Base-by-base conservation (phyloP, 257 asterid genomes). In the Solanum okadae region DNA sequence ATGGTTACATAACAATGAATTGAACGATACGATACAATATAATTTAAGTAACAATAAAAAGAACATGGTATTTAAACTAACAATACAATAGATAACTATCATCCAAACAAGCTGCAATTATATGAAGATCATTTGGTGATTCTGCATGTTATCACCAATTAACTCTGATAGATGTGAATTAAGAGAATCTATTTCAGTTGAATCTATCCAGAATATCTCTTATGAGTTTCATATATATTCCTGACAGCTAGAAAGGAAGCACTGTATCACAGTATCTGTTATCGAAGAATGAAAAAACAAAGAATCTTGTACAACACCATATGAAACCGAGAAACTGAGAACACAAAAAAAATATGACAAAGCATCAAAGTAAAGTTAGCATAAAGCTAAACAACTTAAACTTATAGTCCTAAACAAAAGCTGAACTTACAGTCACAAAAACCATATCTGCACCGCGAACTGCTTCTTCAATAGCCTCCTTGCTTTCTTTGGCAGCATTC, bases 401-500 rank as follows among this genome's bases (percentile, higher is more conserved):
- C 65, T 79, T 25, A 25, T 42, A 25, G 38, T 27, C 65, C 65
- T 25, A 33, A 84, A 49, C 15, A 73, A 44, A 82, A 65, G 37
- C 61, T 61, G 37, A 61, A 71, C 93, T 87, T 91, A 93, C 93
- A 5, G 94, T 91, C 49, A 93, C 94, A 87, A 93, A 93, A 85
- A 93, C 93, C 94, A 93, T 93, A 83, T 93, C 94, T 85, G 94
- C 86, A 83, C 93, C 94, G 13, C 84, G 87, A 91, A 96, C 95
- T 40, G 98, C 98, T n/a, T 93, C 95, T 89, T 93, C 99, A 72
- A 96, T 95, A 63, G 97, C 86, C 90, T 93, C 95, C 88, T 93
- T 95, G 93, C 98, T 95, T 91, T 96, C 99, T 87, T 92, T 95
- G 86, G 99, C 99, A 37, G 99, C 98, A 87, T 92, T 95, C 94